Evolutionary conservation across 306 rosid species (phyloP), one percentile per base, ranked within the genome.

Genomic region (Biancaea sappan): DNA sequence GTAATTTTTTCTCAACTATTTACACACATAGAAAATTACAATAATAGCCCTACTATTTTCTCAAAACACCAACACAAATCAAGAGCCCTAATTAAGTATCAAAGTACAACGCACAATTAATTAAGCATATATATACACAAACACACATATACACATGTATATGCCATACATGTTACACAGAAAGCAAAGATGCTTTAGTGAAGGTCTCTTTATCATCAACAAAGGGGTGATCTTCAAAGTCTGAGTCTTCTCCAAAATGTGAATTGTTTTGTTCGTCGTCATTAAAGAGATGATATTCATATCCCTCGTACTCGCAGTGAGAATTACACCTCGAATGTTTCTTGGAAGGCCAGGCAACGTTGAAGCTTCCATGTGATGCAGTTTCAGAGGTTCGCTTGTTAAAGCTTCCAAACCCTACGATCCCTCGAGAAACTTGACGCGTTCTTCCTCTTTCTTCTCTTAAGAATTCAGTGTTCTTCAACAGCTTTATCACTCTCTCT

Each of bases 391-490:
- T 68, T 29, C 62, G 76, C 13, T 18, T 71, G 74, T 41, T 71
- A 50, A 88, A 81, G 88, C 88, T 92, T 66, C 97, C 97, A 8
- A 86, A 92, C 22, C 96, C 94, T 84, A 85, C 28, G 46, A 92
- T 90, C 67, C 92, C 96, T 13, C 64, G 75, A 26, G 83, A 88
- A 38, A 85, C 81, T 29, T 77, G 57, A 1, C 86, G 86, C 44
- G 87, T 87, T 79, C 57, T 84, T 48, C 47, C 76, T 53, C 98
- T 88, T 75, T 90, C 92, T 79, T 85, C 85, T 71, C 19, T 79
- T 12, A 71, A 69, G 69, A 85, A 77, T 15, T 54, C 77, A 3
- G 41, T 40, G 59, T 82, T 80, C 53, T 81, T 73, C 0, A 92
- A 70, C 58, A 92, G 91, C 59, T 76, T 73, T 34, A 81, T 13